Evolutionary conservation across 176 grass and related monocot genomes (phyloP).

Genomic region (Rhynchospora tenuis): DNA sequence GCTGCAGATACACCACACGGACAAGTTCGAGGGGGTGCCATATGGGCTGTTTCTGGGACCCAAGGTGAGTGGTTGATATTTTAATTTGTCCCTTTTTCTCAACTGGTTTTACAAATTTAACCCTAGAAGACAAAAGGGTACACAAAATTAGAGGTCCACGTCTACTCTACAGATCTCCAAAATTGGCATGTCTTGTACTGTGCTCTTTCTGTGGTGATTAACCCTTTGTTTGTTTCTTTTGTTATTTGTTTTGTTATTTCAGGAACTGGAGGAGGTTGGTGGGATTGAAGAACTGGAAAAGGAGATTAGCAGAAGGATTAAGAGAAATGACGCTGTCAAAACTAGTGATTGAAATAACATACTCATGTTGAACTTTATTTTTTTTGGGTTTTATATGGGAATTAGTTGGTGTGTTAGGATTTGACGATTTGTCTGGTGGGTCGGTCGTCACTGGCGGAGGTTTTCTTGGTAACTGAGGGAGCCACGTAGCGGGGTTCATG

Average conservation of each 20-base stretch:
- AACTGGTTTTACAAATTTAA: not conserved
- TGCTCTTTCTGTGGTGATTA: not conserved
- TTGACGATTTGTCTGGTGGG: not conserved
- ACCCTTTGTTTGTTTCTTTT: constrained; percentile 1
- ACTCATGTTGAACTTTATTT: not conserved
- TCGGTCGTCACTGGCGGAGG: not conserved
- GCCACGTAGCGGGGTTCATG: not conserved
- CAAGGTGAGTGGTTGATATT: constrained; percentile 46
- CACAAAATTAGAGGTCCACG: not conserved
- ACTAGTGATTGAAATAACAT: constrained; percentile 17
- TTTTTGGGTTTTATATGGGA: not conserved
- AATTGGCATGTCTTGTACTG: not conserved
- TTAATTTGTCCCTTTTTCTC: constrained; percentile 1
- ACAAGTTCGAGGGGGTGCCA: constrained; percentile 85
- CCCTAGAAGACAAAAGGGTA: not conserved
- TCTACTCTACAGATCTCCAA: not conserved
- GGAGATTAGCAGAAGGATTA: constrained; percentile 68
- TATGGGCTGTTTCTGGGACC: constrained; percentile 88
- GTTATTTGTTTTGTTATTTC: not conserved
- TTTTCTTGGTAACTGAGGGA: not conserved
- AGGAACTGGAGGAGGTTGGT: constrained; percentile 89
- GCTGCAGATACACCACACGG: constrained; percentile 88
- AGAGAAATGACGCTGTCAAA: constrained; percentile 33
- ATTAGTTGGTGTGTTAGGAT: not conserved
- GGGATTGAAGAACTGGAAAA: constrained; percentile 78